Conservation (phyloP, 1,284 basidiomycete genomes). For the Malassezia obtusa region DNA sequence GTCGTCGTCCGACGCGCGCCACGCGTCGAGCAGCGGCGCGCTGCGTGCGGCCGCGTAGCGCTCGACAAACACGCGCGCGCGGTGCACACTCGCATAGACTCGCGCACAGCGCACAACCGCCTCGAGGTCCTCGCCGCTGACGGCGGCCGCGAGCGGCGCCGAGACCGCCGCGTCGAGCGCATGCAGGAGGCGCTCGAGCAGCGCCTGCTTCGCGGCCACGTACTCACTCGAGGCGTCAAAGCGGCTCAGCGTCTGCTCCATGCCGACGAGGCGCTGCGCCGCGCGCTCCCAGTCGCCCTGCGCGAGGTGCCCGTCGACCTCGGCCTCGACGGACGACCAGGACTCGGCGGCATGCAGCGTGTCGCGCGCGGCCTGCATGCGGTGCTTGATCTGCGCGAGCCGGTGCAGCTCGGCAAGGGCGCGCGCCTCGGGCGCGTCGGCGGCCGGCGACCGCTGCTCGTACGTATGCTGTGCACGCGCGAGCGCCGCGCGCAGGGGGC, state of each 20-base stretch:
- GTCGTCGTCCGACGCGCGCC: not conserved
- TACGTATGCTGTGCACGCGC: not conserved
- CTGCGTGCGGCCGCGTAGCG: conserved; percentile 1
- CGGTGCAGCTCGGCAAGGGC: conserved; percentile 61
- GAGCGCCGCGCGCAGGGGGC: conserved; percentile 3
- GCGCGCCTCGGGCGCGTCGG: not conserved
- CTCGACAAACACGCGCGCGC: not conserved
- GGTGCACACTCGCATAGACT: conserved; percentile 3
- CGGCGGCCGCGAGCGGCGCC: not conserved
- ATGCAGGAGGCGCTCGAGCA: conserved; percentile 1
- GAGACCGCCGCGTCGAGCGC: not conserved
- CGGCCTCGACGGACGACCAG: conserved; percentile 83
- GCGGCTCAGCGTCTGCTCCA: conserved; percentile 71
- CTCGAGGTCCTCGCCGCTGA: not conserved
- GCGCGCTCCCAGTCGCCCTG: conserved; percentile 66
- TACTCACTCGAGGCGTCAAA: conserved; percentile 51
- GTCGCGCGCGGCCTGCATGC: conserved; percentile 75
- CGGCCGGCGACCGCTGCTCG: not conserved
- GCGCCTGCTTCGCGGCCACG: conserved; percentile 1
- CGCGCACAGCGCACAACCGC: conserved; percentile 1
- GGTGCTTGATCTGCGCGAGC: conserved; percentile 68
- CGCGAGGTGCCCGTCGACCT: conserved; percentile 70
- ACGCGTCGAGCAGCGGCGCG: not conserved
- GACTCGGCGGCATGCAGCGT: conserved; percentile 81
- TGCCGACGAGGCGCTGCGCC: conserved; percentile 74